phyloP scores from a whole-genome alignment of 2,329 filamentous ascomycete species.

The Alternaria brassicae region DNA sequence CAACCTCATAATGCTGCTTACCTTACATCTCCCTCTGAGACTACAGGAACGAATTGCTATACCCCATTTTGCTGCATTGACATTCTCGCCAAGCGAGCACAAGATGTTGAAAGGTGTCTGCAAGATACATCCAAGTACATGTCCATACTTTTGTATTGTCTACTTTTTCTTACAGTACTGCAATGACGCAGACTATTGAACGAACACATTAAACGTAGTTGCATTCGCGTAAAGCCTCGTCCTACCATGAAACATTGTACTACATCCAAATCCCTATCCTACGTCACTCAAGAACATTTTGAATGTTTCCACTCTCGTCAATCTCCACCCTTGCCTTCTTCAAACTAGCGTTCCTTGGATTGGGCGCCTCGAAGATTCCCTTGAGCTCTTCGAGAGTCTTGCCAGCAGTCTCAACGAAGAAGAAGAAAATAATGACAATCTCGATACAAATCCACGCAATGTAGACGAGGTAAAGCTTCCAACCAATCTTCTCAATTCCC shows the following conservation, averaged over 20 bases:
- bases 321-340: constrained; percentile 37
- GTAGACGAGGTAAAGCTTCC: constrained; percentile 44
- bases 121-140: no score
- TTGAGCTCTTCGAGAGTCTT: constrained; percentile 45
- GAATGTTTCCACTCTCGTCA: constrained; percentile 32
- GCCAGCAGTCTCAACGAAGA: constrained; percentile 45
- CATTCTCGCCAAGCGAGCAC: no score
- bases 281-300: constrained; percentile 25
- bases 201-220: neutral
- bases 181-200: no score
- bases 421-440: constrained; percentile 38
- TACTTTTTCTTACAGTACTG: no score
- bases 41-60: no score
- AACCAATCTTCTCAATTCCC: constrained; percentile 42
- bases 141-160: no score
- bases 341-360: constrained; percentile 35
- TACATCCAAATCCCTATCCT: neutral
- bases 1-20: no score
- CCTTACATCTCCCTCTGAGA: no score
- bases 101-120: no score
- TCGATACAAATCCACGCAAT: constrained; percentile 45
- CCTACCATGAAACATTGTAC: neutral
- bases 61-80: no score
- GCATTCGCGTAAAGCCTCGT: neutral
- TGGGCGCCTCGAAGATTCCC: constrained; percentile 43